A percentile compares a stretch with the other conserved stretches of the same genome.
phyloP scores from a whole-genome alignment of 768 basidiomycete species.

The Termitomyces sp. region DNA sequence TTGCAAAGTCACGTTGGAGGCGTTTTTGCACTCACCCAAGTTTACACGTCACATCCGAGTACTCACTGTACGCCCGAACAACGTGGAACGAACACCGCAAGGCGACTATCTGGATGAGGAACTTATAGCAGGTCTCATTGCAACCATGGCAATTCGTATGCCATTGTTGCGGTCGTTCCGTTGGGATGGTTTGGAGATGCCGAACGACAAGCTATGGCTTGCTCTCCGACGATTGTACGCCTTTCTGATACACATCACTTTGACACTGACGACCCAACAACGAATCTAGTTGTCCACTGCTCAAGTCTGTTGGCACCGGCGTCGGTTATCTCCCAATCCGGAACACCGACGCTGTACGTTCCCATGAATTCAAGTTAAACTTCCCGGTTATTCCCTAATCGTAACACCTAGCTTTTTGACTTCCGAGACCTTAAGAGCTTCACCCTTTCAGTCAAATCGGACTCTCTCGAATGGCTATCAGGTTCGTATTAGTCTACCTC shows the following conservation, averaged over 20 bases:
- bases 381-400: constrained; percentile 3
- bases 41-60: constrained; percentile 23
- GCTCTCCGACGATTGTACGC: constrained; percentile 24
- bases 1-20: constrained; percentile 30
- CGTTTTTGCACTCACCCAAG: constrained; percentile 42
- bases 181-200: constrained; percentile 37
- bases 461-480: constrained; percentile 31
- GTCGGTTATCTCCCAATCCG: constrained; percentile 30
- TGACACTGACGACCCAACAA: constrained; percentile 5
- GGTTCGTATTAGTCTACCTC: constrained; percentile 18
- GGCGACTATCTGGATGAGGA: constrained; percentile 30
- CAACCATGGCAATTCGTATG: constrained; percentile 20
- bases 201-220: constrained; percentile 29
- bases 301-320: constrained; percentile 30
- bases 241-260: background rate
- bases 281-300: constrained; percentile 26
- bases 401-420: constrained; percentile 26
- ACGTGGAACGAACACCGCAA: constrained; percentile 27
- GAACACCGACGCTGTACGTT: constrained; percentile 28
- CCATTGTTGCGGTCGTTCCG: constrained; percentile 26
- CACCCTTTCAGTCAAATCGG: constrained; percentile 29
- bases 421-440: constrained; percentile 30
- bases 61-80: constrained; percentile 29
- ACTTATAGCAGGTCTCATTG: constrained; percentile 23
- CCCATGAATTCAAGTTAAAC: background rate